Evolutionary conservation across 768 basidiomycete genomes (phyloP).

Genomic region (Lenzites betulinus): DNA sequence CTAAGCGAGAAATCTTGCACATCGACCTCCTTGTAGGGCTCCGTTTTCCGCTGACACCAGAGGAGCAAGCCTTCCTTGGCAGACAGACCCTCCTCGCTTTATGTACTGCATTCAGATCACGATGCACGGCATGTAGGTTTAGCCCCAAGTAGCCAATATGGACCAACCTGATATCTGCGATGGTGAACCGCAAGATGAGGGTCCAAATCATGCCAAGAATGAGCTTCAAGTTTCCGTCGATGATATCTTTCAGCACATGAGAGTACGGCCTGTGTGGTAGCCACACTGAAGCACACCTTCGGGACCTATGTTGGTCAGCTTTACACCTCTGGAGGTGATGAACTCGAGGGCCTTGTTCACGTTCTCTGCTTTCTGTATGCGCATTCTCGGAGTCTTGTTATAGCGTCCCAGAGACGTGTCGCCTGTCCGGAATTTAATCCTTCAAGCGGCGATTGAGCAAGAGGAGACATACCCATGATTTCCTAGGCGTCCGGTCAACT

Average conservation of each 20-base stretch:
- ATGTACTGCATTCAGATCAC: not conserved
- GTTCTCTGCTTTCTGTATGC: slow-evolving; percentile 98
- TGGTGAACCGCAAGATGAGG: slow-evolving; percentile 94
- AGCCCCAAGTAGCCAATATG: not conserved
- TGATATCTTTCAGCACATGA: slow-evolving; percentile 71
- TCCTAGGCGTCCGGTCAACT: slow-evolving; percentile 54
- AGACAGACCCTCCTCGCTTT: slow-evolving; percentile 95
- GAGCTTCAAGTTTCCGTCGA: slow-evolving; percentile 97
- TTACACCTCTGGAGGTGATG: slow-evolving; percentile 91
- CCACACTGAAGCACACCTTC: slow-evolving; percentile 58
- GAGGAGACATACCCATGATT: slow-evolving; percentile 77
- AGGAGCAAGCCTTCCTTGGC: slow-evolving; percentile 96
- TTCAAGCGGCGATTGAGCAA: slow-evolving; percentile 7
- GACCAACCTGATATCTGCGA: slow-evolving; percentile 93
- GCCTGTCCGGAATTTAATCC: slow-evolving; percentile 44
- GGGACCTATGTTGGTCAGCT: slow-evolving; percentile 96
- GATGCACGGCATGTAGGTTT: not conserved
- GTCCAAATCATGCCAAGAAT: slow-evolving; percentile 99
- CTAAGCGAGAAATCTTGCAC: slow-evolving; percentile 92
- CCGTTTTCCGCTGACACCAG: slow-evolving; percentile 98
- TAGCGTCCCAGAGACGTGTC: slow-evolving; percentile 94
- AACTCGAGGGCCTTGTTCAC: slow-evolving; percentile 96
- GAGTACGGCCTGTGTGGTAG: not conserved
- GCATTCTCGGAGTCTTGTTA: slow-evolving; percentile 86
- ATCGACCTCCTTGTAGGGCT: slow-evolving; percentile 86